Percentiles rank a stretch among this genome's conserved stretches.
Conservation (phyloP, 805 yeast genomes). For the Starmera caribaea region DNA sequence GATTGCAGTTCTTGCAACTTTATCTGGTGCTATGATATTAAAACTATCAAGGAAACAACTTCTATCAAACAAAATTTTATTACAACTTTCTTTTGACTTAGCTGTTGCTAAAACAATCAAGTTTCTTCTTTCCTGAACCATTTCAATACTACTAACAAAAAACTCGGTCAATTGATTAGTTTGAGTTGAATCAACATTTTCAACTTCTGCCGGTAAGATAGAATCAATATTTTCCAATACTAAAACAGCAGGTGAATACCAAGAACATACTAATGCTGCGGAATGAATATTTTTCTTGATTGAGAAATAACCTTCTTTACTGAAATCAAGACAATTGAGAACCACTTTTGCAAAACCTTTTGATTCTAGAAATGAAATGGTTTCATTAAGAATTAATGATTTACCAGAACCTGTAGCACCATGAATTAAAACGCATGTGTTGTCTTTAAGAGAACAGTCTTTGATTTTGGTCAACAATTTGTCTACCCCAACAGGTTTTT, state of each 20-base stretch:
- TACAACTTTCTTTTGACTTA: conserved; percentile 53
- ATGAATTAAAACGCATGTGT: conserved; percentile 48
- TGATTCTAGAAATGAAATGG: conserved; percentile 27
- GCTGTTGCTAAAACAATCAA: conserved; percentile 56
- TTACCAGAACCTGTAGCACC: conserved; percentile 86
- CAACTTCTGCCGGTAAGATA: conserved; percentile 53
- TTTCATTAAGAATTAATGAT: conserved; percentile 38
- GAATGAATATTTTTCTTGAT: conserved; percentile 34
- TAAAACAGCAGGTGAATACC: conserved; percentile 73
- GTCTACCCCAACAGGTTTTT: conserved; percentile 49
- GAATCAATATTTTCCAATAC: conserved; percentile 73
- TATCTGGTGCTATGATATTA: conserved; percentile 60
- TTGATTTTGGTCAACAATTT: conserved; percentile 28
- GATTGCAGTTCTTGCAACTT: conserved; percentile 43
- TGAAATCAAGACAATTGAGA: conserved; percentile 43
- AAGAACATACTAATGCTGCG: conserved; percentile 44
- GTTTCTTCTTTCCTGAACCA: conserved; percentile 30
- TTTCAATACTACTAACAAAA: conserved; percentile 28
- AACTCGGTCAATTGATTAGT: conserved; percentile 60
- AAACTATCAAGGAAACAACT: conserved; percentile 61
- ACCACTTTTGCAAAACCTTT: conserved; percentile 37
- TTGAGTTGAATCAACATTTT: conserved; percentile 46
- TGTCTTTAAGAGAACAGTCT: conserved; percentile 32
- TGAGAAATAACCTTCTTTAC: conserved; percentile 43
- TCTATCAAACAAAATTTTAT: conserved; percentile 49